Conservation (phyloP, 306 rosid genomes). For the Casuarina cunninghamiana region DNA sequence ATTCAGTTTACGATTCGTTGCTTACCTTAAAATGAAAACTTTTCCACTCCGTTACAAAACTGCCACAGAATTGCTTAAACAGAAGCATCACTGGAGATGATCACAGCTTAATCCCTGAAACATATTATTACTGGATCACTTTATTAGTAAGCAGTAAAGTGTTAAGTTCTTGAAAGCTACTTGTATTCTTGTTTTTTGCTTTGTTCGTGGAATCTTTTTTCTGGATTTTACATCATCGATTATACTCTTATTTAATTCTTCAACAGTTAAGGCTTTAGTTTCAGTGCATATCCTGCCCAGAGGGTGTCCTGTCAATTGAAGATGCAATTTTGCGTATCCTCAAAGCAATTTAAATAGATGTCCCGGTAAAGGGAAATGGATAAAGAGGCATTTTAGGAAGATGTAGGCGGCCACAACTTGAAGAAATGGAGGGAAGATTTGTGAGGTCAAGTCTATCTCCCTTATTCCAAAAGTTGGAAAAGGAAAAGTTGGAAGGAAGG, state of each 20-base stretch:
- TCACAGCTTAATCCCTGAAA: background rate
- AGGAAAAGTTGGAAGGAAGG: too few relatives aligned
- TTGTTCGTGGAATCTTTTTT: too few relatives aligned
- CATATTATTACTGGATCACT: background rate
- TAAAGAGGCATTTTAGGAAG: background rate
- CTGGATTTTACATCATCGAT: background rate
- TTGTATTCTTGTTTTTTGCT: background rate
- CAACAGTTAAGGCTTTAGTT: too few relatives aligned
- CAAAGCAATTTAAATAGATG: background rate
- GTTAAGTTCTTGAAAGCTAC: background rate
- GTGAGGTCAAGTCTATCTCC: background rate
- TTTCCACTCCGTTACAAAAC: background rate
- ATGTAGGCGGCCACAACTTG: background rate
- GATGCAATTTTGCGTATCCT: background rate
- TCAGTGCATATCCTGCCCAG: background rate
- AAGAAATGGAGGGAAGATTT: background rate
- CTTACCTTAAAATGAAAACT: background rate
- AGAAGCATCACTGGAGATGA: background rate
- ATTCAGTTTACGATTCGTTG: background rate
- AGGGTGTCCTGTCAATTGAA: background rate
- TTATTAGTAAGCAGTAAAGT: background rate
- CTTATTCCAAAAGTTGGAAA: too few relatives aligned
- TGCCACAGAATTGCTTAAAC: background rate
- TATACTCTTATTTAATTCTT: background rate
- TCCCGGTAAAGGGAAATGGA: background rate